phyloP scores from a whole-genome alignment of 2,329 filamentous ascomycete genomes.

The Byssothecium circinans region DNA sequence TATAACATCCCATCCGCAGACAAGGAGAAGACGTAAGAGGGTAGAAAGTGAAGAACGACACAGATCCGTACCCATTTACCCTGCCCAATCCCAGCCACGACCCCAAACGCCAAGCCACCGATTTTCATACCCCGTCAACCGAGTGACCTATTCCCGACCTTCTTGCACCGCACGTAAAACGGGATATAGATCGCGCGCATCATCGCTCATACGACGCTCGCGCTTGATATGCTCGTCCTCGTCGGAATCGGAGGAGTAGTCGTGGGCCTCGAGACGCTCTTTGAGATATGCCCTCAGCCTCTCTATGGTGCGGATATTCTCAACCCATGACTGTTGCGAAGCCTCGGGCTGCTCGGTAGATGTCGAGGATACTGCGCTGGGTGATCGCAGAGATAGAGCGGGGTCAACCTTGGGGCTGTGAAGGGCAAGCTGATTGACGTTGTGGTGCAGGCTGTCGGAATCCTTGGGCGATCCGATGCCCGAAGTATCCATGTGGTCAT shows the following conservation, averaged over 20 bases:
- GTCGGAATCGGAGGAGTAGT: constrained; percentile 47
- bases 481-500: constrained; percentile 47
- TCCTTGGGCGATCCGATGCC: constrained; percentile 35
- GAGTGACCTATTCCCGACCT: constrained; percentile 37
- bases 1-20: background rate
- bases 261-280: constrained; percentile 56
- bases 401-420: constrained; percentile 46
- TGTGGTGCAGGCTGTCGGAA: constrained; percentile 40
- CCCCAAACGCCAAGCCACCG: background rate
- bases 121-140: background rate
- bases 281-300: constrained; percentile 60
- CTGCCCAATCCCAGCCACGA: background rate
- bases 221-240: constrained; percentile 30
- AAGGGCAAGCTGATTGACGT: constrained; percentile 43
- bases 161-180: constrained; percentile 46
- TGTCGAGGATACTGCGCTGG: constrained; percentile 41
- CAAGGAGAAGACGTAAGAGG: background rate
- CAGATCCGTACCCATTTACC: background rate
- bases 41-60: background rate
- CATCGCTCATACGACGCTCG: constrained; percentile 39
- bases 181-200: constrained; percentile 45
- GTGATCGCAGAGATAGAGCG: constrained; percentile 41
- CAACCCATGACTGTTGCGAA: constrained; percentile 60
- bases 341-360: constrained; percentile 38
- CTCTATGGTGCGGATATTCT: constrained; percentile 66